These are phyloP conservation scores for Agroathelia rolfsii DNA, from an alignment of 1,284 basidiomycete genomes.

Conservation along the genomic window DNA sequence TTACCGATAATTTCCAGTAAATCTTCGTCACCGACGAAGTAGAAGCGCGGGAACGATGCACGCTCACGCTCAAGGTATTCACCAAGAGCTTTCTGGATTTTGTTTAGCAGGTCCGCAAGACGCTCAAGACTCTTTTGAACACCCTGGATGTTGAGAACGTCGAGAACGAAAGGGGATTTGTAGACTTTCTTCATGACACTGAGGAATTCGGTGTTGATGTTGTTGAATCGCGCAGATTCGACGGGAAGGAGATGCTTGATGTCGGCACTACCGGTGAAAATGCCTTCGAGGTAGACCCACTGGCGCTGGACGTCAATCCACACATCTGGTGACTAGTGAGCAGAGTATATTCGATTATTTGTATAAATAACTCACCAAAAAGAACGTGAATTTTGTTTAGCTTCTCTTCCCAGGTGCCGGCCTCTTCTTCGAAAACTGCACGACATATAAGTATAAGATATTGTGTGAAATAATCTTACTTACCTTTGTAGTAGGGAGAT, in stretches of 20 bases:
- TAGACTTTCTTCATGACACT: conserved; percentile 99
- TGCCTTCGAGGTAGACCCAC: conserved; percentile 99
- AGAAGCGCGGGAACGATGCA: conserved; percentile 97
- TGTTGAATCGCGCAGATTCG: conserved; percentile 94
- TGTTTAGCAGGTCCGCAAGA: conserved; percentile 89
- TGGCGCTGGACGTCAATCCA: conserved; percentile 99
- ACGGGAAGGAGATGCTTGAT: conserved; percentile 98
- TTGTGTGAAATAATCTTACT: conserved; percentile 10
- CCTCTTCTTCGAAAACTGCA: conserved; percentile 89
- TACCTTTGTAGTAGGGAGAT: conserved; percentile 93
- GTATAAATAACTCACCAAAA: conserved; percentile 56
- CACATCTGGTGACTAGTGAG: conserved; percentile 50
- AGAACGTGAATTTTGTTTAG: conserved; percentile 91
- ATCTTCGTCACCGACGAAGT: conserved; percentile 99
- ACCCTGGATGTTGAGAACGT: conserved; percentile 93
- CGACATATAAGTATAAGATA: conserved; percentile 1
- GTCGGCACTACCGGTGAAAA: conserved; percentile 97
- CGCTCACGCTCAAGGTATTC: conserved; percentile 98
- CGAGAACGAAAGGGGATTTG: conserved; percentile 96
- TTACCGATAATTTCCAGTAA: conserved; percentile 98
- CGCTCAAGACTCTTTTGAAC: conserved; percentile 97
- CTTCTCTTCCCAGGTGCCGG: conserved; percentile 89
- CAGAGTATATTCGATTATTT: conserved; percentile 1
- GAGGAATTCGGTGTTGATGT: conserved; percentile 98
- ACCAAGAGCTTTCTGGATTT: conserved; percentile 98